Conservation (phyloP, 257 asterid species). For the Forsythia viridissima region DNA sequence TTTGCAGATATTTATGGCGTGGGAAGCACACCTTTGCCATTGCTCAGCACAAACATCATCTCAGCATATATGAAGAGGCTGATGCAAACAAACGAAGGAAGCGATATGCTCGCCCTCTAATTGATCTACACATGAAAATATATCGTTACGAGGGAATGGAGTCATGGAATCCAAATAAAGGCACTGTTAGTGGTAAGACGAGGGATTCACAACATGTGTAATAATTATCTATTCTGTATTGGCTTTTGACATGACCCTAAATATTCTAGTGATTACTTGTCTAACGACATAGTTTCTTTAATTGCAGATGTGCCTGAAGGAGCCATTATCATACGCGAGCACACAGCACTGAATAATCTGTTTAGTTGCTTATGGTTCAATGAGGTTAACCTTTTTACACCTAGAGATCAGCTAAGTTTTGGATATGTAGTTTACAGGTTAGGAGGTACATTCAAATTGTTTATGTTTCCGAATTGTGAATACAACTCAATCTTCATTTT, state of each 20-base stretch:
- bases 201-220: neutral
- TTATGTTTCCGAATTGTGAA: constrained; percentile 95
- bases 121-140: constrained; percentile 87
- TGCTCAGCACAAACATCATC: constrained; percentile 93
- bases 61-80: constrained; percentile 79
- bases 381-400: constrained; percentile 91
- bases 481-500: constrained; percentile 76
- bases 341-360: constrained; percentile 70
- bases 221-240: neutral
- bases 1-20: constrained; percentile 85
- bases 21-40: constrained; percentile 89
- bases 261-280: neutral
- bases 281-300: neutral
- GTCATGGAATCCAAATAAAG: constrained; percentile 72
- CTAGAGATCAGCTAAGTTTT: constrained; percentile 96
- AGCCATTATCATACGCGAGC: constrained; percentile 90
- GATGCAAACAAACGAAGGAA: constrained; percentile 93
- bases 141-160: constrained; percentile 84
- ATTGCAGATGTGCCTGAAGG: constrained; percentile 98
- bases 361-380: constrained; percentile 98
- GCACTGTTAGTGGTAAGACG: constrained; percentile 65
- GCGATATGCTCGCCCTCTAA: constrained; percentile 94
- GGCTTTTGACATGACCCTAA: neutral
- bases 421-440: constrained; percentile 88
- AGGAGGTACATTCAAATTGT: constrained; percentile 57